A percentile compares a stretch with the other conserved stretches of the same genome.
These are phyloP conservation scores for Cyclotella kingstonii DNA, from an alignment of 108 stramenopile genomes.

Conservation along the genomic window DNA sequence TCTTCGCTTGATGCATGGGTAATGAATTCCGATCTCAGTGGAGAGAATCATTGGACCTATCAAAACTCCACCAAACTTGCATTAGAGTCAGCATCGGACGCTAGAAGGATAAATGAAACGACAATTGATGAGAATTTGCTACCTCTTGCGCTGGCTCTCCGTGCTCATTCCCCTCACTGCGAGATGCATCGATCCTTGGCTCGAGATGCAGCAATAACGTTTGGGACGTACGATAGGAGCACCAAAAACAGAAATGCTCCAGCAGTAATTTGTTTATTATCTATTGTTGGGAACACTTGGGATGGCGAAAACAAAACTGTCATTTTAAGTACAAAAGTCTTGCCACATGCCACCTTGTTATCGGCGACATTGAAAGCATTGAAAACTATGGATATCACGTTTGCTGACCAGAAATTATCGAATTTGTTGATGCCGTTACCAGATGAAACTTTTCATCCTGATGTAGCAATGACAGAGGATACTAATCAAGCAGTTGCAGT, in stretches of 20 bases:
- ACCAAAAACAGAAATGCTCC: background rate
- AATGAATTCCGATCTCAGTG: conserved; percentile 3
- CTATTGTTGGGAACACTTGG: conserved; percentile 4
- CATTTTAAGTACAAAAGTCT: conserved; percentile 13
- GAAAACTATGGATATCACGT: background rate
- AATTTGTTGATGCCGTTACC: conserved; percentile 31
- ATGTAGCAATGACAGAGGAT: background rate
- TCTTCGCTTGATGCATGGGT: conserved; percentile 15
- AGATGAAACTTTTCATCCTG: conserved; percentile 30
- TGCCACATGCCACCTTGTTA: conserved; percentile 24
- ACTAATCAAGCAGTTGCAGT: conserved; percentile 42
- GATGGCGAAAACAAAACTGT: conserved; percentile 1
- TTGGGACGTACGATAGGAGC: conserved; percentile 25
- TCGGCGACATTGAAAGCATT: conserved; percentile 15
- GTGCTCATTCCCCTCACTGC: conserved; percentile 73
- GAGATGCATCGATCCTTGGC: conserved; percentile 79
- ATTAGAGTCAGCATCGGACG: conserved; percentile 33
- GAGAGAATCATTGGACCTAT: conserved; percentile 17
- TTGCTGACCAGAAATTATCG: background rate
- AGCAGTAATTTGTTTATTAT: conserved; percentile 26
- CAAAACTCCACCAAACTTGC: conserved; percentile 32
- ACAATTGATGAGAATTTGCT: conserved; percentile 45
- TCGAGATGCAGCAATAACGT: conserved; percentile 40
- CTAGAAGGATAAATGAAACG: conserved; percentile 5
- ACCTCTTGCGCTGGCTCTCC: conserved; percentile 51